phyloP scores from a whole-genome alignment of 352 stramenopile species.

The Pythium vanterpoolii region DNA sequence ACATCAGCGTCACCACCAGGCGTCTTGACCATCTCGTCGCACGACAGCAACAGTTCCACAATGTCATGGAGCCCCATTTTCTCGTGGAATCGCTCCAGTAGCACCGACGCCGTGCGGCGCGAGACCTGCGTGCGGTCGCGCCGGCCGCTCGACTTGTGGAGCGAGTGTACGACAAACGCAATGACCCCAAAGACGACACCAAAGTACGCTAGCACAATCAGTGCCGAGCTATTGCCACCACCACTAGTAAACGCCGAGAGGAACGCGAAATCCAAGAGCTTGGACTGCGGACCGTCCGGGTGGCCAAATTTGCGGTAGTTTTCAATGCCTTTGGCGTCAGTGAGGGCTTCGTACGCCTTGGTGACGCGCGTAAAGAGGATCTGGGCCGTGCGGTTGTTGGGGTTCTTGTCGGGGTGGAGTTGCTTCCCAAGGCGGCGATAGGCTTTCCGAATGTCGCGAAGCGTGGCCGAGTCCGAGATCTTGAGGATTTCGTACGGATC shows the following conservation, averaged over 20 bases:
- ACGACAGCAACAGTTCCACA: conserved; percentile 71
- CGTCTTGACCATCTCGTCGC: conserved; percentile 63
- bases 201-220: conserved; percentile 79
- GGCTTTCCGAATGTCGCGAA: conserved; percentile 70
- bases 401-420: conserved; percentile 85
- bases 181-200: conserved; percentile 53
- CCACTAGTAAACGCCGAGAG: conserved; percentile 46
- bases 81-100: conserved; percentile 51
- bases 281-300: conserved; percentile 72
- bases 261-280: conserved; percentile 70
- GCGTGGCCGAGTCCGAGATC: conserved; percentile 49
- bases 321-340: conserved; percentile 57
- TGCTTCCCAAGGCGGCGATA: conserved; percentile 63
- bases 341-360: conserved; percentile 87
- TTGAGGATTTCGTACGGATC: conserved; percentile 86
- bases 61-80: conserved; percentile 83
- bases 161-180: conserved; percentile 55
- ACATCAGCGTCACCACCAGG: conserved; percentile 32
- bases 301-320: conserved; percentile 84
- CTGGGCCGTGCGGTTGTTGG: conserved; percentile 36
- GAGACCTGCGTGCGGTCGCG: conserved; percentile 68
- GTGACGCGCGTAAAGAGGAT: conserved; percentile 64
- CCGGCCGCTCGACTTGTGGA: conserved; percentile 48
- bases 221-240: conserved; percentile 36
- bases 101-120: conserved; percentile 34